These are phyloP conservation scores for Citrus reticulata DNA, from an alignment of 345 rosid species.

Conservation along the genomic window DNA sequence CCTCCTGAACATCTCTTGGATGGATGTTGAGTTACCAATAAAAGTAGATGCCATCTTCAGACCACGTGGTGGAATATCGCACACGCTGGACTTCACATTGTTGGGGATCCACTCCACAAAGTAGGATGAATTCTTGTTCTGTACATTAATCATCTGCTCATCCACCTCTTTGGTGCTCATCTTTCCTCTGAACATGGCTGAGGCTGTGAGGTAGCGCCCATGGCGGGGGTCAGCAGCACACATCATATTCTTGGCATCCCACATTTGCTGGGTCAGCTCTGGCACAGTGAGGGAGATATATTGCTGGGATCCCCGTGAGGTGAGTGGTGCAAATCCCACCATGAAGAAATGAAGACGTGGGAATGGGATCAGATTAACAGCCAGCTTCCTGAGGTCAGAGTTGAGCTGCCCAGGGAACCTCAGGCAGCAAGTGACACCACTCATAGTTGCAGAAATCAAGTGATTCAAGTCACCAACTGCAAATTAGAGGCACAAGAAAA, in stretches of 20 bases:
- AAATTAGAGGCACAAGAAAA: constrained; percentile 9
- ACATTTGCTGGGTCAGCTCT: constrained; percentile 73
- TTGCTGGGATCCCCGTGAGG: constrained; percentile 64
- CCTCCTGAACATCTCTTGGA: constrained; percentile 98
- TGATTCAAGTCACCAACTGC: constrained; percentile 97
- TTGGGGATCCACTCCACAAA: constrained; percentile 96
- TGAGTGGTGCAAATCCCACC: constrained; percentile 90
- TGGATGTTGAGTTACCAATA: constrained; percentile 82
- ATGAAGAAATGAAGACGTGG: constrained; percentile 99
- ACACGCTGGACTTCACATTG: constrained; percentile 59
- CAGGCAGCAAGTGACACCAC: constrained; percentile 95
- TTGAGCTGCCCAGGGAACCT: constrained; percentile 98
- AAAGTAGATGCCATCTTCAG: constrained; percentile 58
- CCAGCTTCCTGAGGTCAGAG: constrained; percentile 90
- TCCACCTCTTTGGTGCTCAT: constrained; percentile 99
- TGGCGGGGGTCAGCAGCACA: constrained; percentile 98
- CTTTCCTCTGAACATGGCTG: constrained; percentile 96
- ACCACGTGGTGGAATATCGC: constrained; percentile 55
- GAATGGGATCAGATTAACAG: constrained; percentile 93
- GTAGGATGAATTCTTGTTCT: constrained; percentile 96
- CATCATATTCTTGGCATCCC: constrained; percentile 99
- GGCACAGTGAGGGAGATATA: constrained; percentile 62
- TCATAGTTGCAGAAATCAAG: constrained; percentile 92
- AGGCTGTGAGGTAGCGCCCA: constrained; percentile 94
- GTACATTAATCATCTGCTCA: constrained; percentile 91